Conservation (phyloP, 148 eudicot species). For the Oxyria digyna region DNA sequence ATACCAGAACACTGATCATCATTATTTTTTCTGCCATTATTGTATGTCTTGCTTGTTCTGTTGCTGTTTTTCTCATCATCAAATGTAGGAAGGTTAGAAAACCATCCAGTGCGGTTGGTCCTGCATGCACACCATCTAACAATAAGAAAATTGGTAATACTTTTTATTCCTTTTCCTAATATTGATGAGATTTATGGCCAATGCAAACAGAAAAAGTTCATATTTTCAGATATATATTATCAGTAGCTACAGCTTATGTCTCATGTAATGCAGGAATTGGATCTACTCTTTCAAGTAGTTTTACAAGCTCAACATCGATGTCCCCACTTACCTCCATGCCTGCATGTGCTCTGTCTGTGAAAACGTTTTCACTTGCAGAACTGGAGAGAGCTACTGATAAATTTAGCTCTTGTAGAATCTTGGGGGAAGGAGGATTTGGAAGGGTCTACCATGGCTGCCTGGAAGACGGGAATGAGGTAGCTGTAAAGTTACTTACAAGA, state of each 20-base stretch:
- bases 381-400: slow-evolving; percentile 82
- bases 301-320: slow-evolving; percentile 55
- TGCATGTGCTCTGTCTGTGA: slow-evolving; percentile 59
- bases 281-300: slow-evolving; percentile 58
- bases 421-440: slow-evolving; percentile 99
- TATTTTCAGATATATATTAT: slow-evolving; percentile 50
- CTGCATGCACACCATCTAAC: slow-evolving; percentile 49
- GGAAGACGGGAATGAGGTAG: slow-evolving; percentile 71
- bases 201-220: background rate
- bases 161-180: slow-evolving; percentile 12
- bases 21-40: slow-evolving; percentile 66
- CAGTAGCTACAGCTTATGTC: slow-evolving; percentile 39
- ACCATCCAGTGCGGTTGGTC: slow-evolving; percentile 63
- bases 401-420: slow-evolving; percentile 59
- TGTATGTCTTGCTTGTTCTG: slow-evolving; percentile 54
- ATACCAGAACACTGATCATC: slow-evolving; percentile 39
- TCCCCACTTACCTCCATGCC: slow-evolving; percentile 66
- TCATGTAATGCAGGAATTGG: slow-evolving; percentile 65
- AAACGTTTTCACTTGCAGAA: slow-evolving; percentile 55
- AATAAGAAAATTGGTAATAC: slow-evolving; percentile 61
- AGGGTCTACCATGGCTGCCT: slow-evolving; percentile 76
- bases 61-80: slow-evolving; percentile 36
- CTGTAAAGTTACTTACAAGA: slow-evolving; percentile 85
- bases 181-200: background rate
- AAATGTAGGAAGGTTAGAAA: slow-evolving; percentile 62